phyloP scores from a whole-genome alignment of 2,329 filamentous ascomycete species.

The Xylariaceae sp. region DNA sequence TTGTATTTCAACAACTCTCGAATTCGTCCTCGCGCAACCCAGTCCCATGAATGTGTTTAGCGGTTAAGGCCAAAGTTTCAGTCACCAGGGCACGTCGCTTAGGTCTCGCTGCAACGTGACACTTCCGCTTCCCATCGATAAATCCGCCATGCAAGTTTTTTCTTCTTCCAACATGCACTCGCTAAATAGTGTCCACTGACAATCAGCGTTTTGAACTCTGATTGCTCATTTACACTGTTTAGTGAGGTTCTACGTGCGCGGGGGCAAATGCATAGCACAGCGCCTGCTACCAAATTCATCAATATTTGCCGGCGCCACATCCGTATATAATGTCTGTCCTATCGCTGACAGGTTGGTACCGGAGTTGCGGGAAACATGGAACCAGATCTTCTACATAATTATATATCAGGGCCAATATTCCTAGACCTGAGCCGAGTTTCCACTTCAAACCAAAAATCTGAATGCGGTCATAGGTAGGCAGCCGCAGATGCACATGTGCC shows the following conservation, averaged over 20 bases:
- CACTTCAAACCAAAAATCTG: background rate
- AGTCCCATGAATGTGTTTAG: no score
- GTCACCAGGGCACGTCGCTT: background rate
- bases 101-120: conserved; percentile 16
- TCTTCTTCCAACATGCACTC: background rate
- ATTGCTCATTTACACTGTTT: conserved; percentile 6
- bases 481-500: background rate
- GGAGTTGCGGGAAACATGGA: background rate
- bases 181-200: background rate
- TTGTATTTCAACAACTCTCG: no score
- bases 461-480: background rate
- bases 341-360: background rate
- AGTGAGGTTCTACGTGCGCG: conserved; percentile 4
- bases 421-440: background rate
- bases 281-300: conserved; percentile 2
- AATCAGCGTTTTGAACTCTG: conserved; percentile 1
- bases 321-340: no score
- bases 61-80: no score
- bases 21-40: no score
- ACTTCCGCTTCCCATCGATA: conserved; percentile 5
- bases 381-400: background rate
- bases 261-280: no score
- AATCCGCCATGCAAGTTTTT: background rate
- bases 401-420: background rate
- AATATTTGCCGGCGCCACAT: conserved; percentile 10